phyloP scores from a whole-genome alignment of 2,329 filamentous ascomycete genomes.

The Cadophora luteo-olivacea region DNA sequence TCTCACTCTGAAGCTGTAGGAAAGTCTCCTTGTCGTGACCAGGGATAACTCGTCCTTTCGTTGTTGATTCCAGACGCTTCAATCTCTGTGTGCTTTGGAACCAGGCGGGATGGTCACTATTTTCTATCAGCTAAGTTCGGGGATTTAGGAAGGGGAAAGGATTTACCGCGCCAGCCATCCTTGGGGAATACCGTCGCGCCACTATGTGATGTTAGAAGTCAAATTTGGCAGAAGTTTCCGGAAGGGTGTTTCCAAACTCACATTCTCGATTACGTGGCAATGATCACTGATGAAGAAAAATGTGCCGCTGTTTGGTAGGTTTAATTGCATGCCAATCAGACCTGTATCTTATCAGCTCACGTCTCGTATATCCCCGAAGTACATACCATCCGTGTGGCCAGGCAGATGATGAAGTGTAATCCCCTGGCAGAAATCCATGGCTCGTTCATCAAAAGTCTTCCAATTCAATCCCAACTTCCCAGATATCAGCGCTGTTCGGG shows the following conservation, averaged over 20 bases:
- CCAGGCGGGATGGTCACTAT: constrained; percentile 45
- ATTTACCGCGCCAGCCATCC: constrained; percentile 44
- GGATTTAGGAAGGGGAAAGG: neutral
- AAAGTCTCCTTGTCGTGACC: constrained; percentile 42
- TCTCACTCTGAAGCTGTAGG: constrained; percentile 38
- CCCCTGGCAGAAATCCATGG: constrained; percentile 49
- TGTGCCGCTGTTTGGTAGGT: constrained; percentile 43
- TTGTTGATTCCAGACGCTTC: constrained; percentile 43
- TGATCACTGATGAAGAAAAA: constrained; percentile 47
- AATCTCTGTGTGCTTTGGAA: constrained; percentile 44
- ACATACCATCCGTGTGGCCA: constrained; percentile 39
- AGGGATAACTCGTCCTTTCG: constrained; percentile 39
- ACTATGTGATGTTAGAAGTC: constrained; percentile 25
- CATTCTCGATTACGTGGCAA: constrained; percentile 45
- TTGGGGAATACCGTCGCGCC: constrained; percentile 43
- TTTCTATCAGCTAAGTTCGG: too few relatives aligned
- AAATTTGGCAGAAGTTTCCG: too few relatives aligned
- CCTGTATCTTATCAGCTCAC: constrained; percentile 24
- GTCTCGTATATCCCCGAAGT: neutral
- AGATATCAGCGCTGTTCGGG: constrained; percentile 21
- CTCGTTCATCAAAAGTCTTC: constrained; percentile 50
- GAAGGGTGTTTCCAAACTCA: constrained; percentile 22
- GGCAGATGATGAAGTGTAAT: constrained; percentile 44
- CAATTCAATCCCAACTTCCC: constrained; percentile 47
- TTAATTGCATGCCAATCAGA: constrained; percentile 45